Evolutionary conservation across 2,329 filamentous ascomycete genomes (phyloP).

Genomic region (Zymoseptoria brevis): DNA sequence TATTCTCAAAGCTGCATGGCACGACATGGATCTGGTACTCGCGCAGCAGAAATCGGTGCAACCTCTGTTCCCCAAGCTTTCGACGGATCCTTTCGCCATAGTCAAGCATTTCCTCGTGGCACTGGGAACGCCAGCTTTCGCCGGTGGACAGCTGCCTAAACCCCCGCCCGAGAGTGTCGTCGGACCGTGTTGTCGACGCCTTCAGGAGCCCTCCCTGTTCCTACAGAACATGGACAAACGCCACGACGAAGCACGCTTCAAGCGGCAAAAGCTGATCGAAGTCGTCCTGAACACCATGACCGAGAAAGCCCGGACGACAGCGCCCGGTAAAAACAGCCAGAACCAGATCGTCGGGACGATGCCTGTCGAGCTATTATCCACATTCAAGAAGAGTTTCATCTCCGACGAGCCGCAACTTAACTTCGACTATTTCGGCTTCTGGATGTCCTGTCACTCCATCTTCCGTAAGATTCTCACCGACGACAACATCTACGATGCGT

Average conservation of each 20-base stretch:
- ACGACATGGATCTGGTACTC: constrained; percentile 10
- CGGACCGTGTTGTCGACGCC: neutral
- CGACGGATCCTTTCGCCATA: neutral
- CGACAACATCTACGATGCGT: neutral
- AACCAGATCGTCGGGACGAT: neutral
- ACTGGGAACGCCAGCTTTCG: neutral
- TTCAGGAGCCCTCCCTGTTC: neutral
- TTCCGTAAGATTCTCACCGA: neutral
- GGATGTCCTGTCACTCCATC: neutral
- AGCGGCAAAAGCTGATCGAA: neutral
- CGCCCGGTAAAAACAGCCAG: neutral
- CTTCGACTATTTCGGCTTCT: constrained; percentile 3
- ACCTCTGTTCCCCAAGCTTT: neutral
- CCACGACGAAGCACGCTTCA: neutral
- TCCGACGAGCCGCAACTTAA: constrained; percentile 1
- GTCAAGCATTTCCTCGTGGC: neutral
- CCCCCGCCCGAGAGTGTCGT: neutral
- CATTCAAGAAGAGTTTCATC: neutral
- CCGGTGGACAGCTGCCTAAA: neutral
- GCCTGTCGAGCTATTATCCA: neutral
- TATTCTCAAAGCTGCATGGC: constrained; percentile 1
- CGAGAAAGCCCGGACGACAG: neutral
- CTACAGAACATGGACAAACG: neutral
- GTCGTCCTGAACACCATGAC: neutral
- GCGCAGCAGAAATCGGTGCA: neutral